A percentile compares a stretch with the other conserved stretches of the same genome.
These are phyloP conservation scores for Vigna mungo DNA, from an alignment of 306 rosid species.

Conservation along the genomic window DNA sequence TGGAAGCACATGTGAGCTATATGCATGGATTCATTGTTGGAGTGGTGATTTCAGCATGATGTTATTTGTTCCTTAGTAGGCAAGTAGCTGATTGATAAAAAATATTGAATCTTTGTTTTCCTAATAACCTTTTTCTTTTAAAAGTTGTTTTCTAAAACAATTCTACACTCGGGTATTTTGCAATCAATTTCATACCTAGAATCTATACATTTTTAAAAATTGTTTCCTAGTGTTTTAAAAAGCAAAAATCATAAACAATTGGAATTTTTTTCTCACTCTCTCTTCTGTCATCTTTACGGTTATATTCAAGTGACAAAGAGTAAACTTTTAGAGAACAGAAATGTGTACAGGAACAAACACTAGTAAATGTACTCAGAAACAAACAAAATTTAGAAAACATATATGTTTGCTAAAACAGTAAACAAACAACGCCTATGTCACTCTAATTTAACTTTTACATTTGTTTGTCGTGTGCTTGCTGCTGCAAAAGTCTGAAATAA, in stretches of 20 bases:
- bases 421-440: background rate
- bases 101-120: background rate
- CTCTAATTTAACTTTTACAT: conserved; percentile 18
- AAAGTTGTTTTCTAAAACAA: background rate
- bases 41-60: conserved; percentile 21
- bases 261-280: background rate
- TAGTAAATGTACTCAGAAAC: background rate
- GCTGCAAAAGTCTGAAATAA: background rate
- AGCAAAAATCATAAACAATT: background rate
- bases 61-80: conserved; percentile 2
- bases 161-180: background rate
- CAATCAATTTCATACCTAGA: background rate
- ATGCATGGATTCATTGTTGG: conserved; percentile 1
- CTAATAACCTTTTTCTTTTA: background rate
- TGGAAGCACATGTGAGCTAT: background rate
- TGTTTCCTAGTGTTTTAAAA: background rate
- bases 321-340: background rate
- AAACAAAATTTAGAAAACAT: background rate
- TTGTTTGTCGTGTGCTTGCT: conserved; percentile 19
- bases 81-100: background rate
- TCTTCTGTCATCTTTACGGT: background rate
- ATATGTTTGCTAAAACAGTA: background rate
- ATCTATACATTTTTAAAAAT: background rate
- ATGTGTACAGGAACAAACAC: background rate
- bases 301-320: background rate